Conservation (phyloP, 306 rosid genomes). For the Fragaria ananassa region DNA sequence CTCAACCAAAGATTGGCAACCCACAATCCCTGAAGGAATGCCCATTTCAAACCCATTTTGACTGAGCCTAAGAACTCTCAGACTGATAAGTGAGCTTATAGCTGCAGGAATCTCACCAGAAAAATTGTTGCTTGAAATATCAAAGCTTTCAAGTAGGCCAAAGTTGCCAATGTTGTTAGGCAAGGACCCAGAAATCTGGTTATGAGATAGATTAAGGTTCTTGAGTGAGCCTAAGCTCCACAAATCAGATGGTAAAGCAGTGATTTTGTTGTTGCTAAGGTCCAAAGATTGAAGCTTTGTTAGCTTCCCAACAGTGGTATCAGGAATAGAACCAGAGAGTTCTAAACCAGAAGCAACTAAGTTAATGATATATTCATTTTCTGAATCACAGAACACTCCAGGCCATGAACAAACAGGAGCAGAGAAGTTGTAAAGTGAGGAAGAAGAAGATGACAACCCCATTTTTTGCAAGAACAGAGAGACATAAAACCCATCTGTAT, state of each 20-base stretch:
- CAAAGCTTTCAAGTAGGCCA: constrained; percentile 66
- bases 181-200: constrained; percentile 71
- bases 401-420: constrained; percentile 74
- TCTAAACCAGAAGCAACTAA: constrained; percentile 52
- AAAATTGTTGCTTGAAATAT: constrained; percentile 64
- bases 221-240: constrained; percentile 81
- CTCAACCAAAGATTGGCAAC: constrained; percentile 56
- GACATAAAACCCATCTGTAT: constrained; percentile 71
- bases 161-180: constrained; percentile 85
- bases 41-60: constrained; percentile 52
- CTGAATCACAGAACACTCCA: constrained; percentile 67
- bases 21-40: constrained; percentile 64
- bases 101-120: constrained; percentile 74
- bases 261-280: constrained; percentile 83
- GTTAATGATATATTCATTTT: constrained; percentile 38
- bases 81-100: constrained; percentile 54
- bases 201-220: constrained; percentile 65
- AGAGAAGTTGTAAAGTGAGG: constrained; percentile 50
- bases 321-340: constrained; percentile 78
- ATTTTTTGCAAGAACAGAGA: constrained; percentile 63
- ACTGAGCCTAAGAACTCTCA: constrained; percentile 57
- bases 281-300: constrained; percentile 64
- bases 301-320: constrained; percentile 79
- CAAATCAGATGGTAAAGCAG: constrained; percentile 74
- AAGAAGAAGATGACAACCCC: constrained; percentile 29